Percentiles rank a stretch among this genome's conserved stretches.
Conservation (phyloP, 306 rosid species). For the Fragaria ananassa region DNA sequence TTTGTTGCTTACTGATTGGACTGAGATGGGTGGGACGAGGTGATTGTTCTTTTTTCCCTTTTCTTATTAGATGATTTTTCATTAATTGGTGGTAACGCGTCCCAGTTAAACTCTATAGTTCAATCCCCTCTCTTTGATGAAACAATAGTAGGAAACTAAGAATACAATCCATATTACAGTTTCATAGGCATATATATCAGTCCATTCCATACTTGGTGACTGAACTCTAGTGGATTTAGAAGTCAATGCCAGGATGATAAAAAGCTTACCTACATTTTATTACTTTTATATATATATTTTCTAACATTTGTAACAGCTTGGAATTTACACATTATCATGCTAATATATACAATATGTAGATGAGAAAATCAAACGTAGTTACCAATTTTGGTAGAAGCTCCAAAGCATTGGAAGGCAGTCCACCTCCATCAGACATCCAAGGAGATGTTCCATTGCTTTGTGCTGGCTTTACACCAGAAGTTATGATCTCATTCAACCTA, state of each 20-base stretch:
- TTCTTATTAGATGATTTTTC: neutral
- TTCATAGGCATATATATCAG: neutral
- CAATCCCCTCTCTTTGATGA: neutral
- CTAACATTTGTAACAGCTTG: neutral
- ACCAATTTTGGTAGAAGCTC: slow-evolving; percentile 85
- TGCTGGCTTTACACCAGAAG: slow-evolving; percentile 39
- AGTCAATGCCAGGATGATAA: neutral
- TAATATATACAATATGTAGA: neutral
- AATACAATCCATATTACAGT: neutral
- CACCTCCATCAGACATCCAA: slow-evolving; percentile 90
- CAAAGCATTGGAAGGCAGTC: slow-evolving; percentile 74
- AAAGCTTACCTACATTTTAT: neutral
- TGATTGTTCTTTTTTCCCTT: neutral
- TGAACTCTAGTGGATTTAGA: neutral
- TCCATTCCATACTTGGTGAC: neutral
- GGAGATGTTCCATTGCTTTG: slow-evolving; percentile 50
- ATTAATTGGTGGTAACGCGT: neutral
- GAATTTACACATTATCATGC: neutral
- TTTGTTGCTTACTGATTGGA: neutral
- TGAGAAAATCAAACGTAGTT: slow-evolving; percentile 22
- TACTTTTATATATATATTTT: neutral
- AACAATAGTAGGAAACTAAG: neutral
- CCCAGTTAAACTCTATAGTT: neutral
- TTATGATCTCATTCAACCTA: slow-evolving; percentile 73
- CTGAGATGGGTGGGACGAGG: neutral